Evolutionary conservation across 2,329 filamentous ascomycete genomes (phyloP), one percentile per base, ranked within the genome.

Genomic region (Aspergillus spinulosporus): DNA sequence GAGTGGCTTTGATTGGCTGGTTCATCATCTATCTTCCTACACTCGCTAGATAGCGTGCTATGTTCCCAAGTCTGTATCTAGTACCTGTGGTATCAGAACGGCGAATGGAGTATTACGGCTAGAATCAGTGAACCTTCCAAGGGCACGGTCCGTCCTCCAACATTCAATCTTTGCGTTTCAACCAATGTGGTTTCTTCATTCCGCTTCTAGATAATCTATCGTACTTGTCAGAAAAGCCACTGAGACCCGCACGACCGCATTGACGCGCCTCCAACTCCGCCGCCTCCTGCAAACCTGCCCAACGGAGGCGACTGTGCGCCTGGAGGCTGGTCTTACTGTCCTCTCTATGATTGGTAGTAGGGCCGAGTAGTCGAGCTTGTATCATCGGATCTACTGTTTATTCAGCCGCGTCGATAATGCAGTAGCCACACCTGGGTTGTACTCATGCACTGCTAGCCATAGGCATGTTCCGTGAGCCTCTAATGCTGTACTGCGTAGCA

Each of bases 91-190:
- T 49, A 54, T 54, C 46, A 49, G 29, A 39, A 49, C 44, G 52
- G 52, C 44, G 52, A 54, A 54, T 54, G 52, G 52, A 54, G 46
- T 54, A 44, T 49, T 44, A 42, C 28, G 52, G 46, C 39, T 54
- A 54, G 52, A 54, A 14, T 47, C 15, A 26, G 42, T 42, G 12
- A 28, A 21, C 46, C 37, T 40, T 43, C 31, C 21, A 15, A 34
- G 43, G 52, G 15, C 52, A 46, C 49, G 32, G 50, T 31, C 39
- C 39, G 21, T 21, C 29, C 8, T 37, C 32, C 7, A 40, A 42
- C 5, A 42, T 3, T 21, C n/a, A 42, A 21, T 6, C 39, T 21
- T 8, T 42, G 3, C 3, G 5, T 21, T 21, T 6, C 9, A 42
- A 14, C 9, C 39, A 37, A 37, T 37, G 9, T 12, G 9, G 7